Percentiles rank a stretch among this genome's conserved stretches.
phyloP scores from a whole-genome alignment of 768 basidiomycete genomes.

The Macrolepiota albuminosa region DNA sequence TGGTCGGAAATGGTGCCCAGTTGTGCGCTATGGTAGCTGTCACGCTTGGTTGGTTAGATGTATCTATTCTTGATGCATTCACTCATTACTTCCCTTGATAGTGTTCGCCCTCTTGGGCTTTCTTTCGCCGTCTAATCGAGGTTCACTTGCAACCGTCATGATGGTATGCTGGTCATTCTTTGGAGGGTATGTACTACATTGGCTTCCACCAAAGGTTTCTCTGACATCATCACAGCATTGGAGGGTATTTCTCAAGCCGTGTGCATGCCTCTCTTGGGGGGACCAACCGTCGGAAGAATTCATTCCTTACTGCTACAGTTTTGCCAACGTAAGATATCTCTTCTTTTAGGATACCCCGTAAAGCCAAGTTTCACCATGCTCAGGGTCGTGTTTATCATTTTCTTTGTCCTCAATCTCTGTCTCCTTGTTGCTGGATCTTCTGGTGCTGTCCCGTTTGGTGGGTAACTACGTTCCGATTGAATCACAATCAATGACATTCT shows the following conservation, averaged over 20 bases:
- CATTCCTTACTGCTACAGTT: conserved; percentile 83
- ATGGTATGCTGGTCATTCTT: conserved; percentile 94
- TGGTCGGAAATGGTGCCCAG: conserved; percentile 90
- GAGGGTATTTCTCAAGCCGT: conserved; percentile 85
- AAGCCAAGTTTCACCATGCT: not conserved
- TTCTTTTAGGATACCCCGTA: conserved; percentile 2
- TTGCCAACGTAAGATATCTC: conserved; percentile 67
- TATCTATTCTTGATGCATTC: not conserved
- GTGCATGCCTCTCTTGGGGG: conserved; percentile 81
- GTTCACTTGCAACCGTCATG: conserved; percentile 90
- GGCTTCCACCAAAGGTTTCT: not conserved
- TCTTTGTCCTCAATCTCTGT: conserved; percentile 91
- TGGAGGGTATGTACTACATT: conserved; percentile 53
- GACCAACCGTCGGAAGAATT: conserved; percentile 69
- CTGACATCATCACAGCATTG: conserved; percentile 45
- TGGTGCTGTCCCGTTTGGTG: conserved; percentile 94
- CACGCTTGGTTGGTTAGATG: conserved; percentile 59
- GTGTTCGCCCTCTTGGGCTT: conserved; percentile 92
- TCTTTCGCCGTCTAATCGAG: conserved; percentile 92
- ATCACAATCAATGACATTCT: not conserved
- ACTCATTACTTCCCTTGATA: conserved; percentile 22
- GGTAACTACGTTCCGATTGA: conserved; percentile 11
- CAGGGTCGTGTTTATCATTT: conserved; percentile 77
- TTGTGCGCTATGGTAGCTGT: conserved; percentile 82
- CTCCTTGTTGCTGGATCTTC: conserved; percentile 82